Percentiles rank a stretch among this genome's conserved stretches.
Conservation (phyloP, 2,329 filamentous ascomycete genomes). For the Penicillium sp. region DNA sequence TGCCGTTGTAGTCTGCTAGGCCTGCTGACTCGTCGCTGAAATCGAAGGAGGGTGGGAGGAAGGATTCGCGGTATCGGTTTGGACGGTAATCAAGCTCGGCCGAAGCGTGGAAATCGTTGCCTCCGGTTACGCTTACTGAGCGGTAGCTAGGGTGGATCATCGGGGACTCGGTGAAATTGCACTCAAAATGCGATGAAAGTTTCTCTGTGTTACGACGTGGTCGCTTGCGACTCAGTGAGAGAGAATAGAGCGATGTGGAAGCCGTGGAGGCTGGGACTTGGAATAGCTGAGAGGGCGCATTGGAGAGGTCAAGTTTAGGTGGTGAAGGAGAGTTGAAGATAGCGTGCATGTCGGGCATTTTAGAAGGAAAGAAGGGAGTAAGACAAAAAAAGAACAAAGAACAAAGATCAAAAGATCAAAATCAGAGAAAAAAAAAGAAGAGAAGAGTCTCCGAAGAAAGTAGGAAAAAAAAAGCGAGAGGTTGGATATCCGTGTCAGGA, state of each 20-base stretch:
- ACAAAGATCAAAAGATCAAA: neutral
- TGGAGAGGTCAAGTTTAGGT: conserved; percentile 41
- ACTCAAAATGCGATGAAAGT: conserved; percentile 25
- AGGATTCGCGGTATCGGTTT: conserved; percentile 41
- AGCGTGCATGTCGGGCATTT: conserved; percentile 33
- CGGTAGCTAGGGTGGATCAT: conserved; percentile 43
- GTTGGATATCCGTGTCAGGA: conserved; percentile 1
- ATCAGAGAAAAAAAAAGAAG: conserved; percentile 5
- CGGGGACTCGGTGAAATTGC: conserved; percentile 33
- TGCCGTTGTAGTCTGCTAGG: conserved; percentile 20
- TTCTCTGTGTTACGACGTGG: conserved; percentile 30
- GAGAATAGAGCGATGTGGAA: conserved; percentile 40
- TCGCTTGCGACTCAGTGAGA: conserved; percentile 38
- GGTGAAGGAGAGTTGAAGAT: conserved; percentile 37
- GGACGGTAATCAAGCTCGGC: conserved; percentile 45
- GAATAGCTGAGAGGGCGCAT: conserved; percentile 40
- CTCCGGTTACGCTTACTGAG: conserved; percentile 31
- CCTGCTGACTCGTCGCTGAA: conserved; percentile 27
- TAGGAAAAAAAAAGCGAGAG: conserved; percentile 3
- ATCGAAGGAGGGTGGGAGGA: conserved; percentile 28
- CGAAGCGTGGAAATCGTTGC: conserved; percentile 24
- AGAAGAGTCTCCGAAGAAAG: neutral
- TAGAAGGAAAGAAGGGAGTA: conserved; percentile 1
- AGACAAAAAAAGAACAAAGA: neutral
- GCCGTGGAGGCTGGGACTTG: conserved; percentile 39